Evolutionary conservation across 1,284 basidiomycete genomes (phyloP).

Genomic region (Schizopora paradoxa): DNA sequence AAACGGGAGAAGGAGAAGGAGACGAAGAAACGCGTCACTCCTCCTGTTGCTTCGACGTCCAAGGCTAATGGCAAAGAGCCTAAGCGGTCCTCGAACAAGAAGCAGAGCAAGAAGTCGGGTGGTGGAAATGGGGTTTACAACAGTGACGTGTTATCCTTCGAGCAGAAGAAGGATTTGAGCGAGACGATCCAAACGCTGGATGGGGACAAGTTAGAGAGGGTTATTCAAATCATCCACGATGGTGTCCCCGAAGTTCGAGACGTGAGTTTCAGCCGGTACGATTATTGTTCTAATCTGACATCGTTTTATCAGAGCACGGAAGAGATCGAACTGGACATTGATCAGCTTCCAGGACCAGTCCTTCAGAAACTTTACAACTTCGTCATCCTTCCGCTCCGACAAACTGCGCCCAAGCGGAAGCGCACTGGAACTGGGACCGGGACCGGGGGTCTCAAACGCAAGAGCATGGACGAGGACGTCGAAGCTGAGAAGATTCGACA

Average conservation of each 20-base stretch:
- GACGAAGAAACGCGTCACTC: slow-evolving; percentile 36
- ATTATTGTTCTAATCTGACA: too few relatives aligned
- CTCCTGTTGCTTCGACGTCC: slow-evolving; percentile 56
- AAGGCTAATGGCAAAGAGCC: slow-evolving; percentile 43
- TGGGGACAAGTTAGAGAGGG: slow-evolving; percentile 72
- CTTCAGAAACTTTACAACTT: slow-evolving; percentile 91
- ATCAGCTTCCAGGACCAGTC: slow-evolving; percentile 76
- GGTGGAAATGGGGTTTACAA: slow-evolving; percentile 34
- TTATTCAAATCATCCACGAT: slow-evolving; percentile 89
- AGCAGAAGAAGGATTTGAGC: slow-evolving; percentile 95
- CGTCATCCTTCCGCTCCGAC: slow-evolving; percentile 72
- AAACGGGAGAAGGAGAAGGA: slow-evolving; percentile 65
- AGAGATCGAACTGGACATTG: slow-evolving; percentile 96
- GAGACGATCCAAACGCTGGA: slow-evolving; percentile 84
- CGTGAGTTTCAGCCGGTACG: too few relatives aligned
- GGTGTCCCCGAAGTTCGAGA: slow-evolving; percentile 84
- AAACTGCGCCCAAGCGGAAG: slow-evolving; percentile 54
- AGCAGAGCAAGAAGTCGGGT: slow-evolving; percentile 34
- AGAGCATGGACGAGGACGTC: slow-evolving; percentile 87
- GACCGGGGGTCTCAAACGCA: slow-evolving; percentile 82
- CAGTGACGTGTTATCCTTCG: slow-evolving; percentile 75
- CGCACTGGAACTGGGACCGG: slow-evolving; percentile 72
- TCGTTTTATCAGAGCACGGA: slow-evolving; percentile 66
- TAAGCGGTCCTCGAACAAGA: slow-evolving; percentile 46
- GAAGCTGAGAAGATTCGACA: slow-evolving; percentile 86